Base-by-base conservation (phyloP, 495 filamentous ascomycete genomes). In the Pyrenula aspistea region DNA sequence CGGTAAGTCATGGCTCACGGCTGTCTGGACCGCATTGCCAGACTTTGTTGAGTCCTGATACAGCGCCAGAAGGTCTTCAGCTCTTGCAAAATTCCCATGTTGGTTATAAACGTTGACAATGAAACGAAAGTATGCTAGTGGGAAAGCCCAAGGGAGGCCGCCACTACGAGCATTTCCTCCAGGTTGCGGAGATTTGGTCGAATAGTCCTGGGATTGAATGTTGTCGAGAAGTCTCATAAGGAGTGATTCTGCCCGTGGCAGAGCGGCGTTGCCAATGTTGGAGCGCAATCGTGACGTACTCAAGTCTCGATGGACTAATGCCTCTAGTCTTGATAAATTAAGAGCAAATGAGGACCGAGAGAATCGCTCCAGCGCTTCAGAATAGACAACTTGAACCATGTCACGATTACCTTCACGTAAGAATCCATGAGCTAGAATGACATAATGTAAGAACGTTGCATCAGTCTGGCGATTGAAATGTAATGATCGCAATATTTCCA, bases 361-460 rank as follows among this genome's bases (percentile, higher is more conserved):
- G 49, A 87, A 74, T 22, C 72, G 68, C 15, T 68, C 55, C 51
- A 69, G 25, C 73, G 88, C 84, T 49, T 75, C 69, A 12, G 70
- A 63, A 49, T 81, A 77, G 21, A 83, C 67, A 48, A 70, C 60
- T 54, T 81, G 74, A 8, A 81, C 79, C 65, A 75, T 79, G 12
- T 68, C 66, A 47, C 72, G 70, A 36, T 83, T 72, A 42, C 73
- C 67, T 42, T 65, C 67, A 25, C 62, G 69, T 50, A 85, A 63
- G 60, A 80, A 88, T 2, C 83, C 87, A 23, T 77, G 74, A 72
- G 93, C 82, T 23, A 92, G 68, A 2, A 89, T 79, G n/a, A 83
- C 76, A 65, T 89, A 94, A 65, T 96, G 89, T 11, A 85, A 75
- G 12, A 79, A 73, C 0, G 79, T 84, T 2, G 81, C 77, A 53